Base-by-base conservation (phyloP, 2,329 filamentous ascomycete species). In the Colletotrichum liriopes region DNA sequence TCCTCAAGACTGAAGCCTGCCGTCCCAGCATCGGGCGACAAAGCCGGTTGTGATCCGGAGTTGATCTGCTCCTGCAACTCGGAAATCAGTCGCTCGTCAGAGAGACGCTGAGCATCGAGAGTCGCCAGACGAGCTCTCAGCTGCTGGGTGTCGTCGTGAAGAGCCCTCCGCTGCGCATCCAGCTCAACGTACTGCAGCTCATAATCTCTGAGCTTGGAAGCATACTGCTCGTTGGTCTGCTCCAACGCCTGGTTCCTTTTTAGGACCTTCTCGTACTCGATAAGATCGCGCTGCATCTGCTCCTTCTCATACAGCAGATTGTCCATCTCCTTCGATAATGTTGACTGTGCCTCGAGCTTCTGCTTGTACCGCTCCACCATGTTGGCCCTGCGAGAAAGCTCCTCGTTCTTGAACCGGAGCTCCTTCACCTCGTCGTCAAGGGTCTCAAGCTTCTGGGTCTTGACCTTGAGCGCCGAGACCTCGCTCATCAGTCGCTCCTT, bases 381-480 rank as follows among this genome's bases (percentile, higher is more conserved):
- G 75, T 92, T 92, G 72, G 90, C 90, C 76, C 90, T 91, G 78
- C 90, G 90, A 63, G 86, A 84, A 16, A 91, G 82, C 71, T 90
- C 87, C 71, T 88, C 87, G 64, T 88, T 89, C 75, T 88, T 86
- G 75, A 88, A 86, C 73, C 87, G 88, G 75, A 91, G 85, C 75
- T 91, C 89, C 54, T 87, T 86, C 35, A 90, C 86, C 78, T 90
- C 86, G 78, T 92, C 90, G 64, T 89, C 84, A 43, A 91, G 82
- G 66, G 86, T 82, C 63, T 89, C 85, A 2, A 86, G 82, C 64
- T 86, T 84, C 51, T 86, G 83, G 43, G 86, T 84, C 78, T 82
- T 86, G 67, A 80, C 81, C 62, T 83, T 84, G 39, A 90, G 80
- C 51, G 81, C 81, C 62, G 83, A 80, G 45, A 90, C 84, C 74